Base-by-base conservation (phyloP, 2,329 filamentous ascomycete genomes). In the Cytospora chrysosperma region DNA sequence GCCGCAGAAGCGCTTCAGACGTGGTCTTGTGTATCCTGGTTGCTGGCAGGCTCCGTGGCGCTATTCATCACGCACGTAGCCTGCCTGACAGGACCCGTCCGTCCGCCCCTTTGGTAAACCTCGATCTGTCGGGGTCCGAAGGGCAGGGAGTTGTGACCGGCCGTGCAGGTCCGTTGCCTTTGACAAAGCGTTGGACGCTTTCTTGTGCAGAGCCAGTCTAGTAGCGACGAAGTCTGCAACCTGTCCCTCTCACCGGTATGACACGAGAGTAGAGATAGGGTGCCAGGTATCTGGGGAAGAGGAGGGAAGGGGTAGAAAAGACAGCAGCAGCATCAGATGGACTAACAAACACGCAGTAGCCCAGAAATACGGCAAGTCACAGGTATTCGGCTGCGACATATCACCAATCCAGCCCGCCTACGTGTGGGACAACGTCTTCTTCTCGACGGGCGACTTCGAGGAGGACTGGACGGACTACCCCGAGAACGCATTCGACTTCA, bases 371-470 rank as follows among this genome's bases (percentile, higher is more conserved):
- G 78, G 79, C 5, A 73, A 76, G 1, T 71, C 78, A 0, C 71
- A 70, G 32, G 78, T 84, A 52, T 77, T 78, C 49, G 81, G 81
- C 65, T 77, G 82, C 71, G 81, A 83, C 65, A 71, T 83, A 2
- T 83, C 81, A 1, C 81, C 81, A 0, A 84, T 83, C 49, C 81
- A 84, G 57, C 81, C 81, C 0, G 78, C 78, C 55, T 81, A 78
- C 70, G 79, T 83, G 0, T 81, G 81, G 2, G 75, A 79, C 58
- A 84, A 83, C 61, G 79, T 81, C n/a, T 75, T 77, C 27, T 83
- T 83, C 66, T 76, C 80, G 27, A 78, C 83, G 47, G 81, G 82
- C 69, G 81, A 84, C 67, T 79, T 83, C 58, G 81, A 84, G 64
- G 79, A 78, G 21, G 81, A 81, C 19, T 84, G 81, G 81, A 75